Percentiles rank a stretch among this genome's conserved stretches.
phyloP scores from a whole-genome alignment of 1,139 yeast species.

The Candida gigantensis region DNA sequence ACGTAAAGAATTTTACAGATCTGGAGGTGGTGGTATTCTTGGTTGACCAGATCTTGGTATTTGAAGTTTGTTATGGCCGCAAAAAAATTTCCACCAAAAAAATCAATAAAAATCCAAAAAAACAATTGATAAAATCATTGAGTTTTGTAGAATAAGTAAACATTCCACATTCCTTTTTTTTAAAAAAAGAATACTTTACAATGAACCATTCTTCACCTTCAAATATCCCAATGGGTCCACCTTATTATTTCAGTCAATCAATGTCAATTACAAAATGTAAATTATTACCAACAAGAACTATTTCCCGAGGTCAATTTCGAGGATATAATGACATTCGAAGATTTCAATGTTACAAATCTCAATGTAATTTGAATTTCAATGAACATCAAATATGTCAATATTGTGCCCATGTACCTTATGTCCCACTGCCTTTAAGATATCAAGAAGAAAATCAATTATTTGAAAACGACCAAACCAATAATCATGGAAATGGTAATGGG shows the following conservation, averaged over 20 bases:
- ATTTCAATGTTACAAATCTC: slow-evolving; percentile 13
- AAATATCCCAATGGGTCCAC: slow-evolving; percentile 1
- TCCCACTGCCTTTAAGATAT: slow-evolving; percentile 22
- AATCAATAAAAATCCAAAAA: not conserved
- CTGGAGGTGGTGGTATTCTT: too few relatives aligned
- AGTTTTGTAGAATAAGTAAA: too few relatives aligned
- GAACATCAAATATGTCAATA: slow-evolving; percentile 19
- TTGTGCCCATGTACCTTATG: slow-evolving; percentile 26
- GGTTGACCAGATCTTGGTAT: not conserved
- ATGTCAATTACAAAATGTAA: slow-evolving; percentile 11
- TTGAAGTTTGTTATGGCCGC: slow-evolving; percentile 1
- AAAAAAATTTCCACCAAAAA: not conserved
- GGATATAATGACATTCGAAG: slow-evolving; percentile 16
- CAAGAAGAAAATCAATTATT: slow-evolving; percentile 1
- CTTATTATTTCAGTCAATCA: slow-evolving; percentile 4
- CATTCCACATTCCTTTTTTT: too few relatives aligned
- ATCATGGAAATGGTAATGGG: slow-evolving; percentile 1
- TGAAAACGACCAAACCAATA: not conserved
- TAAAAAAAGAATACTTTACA: not conserved
- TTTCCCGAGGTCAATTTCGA: slow-evolving; percentile 15
- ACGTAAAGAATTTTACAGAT: too few relatives aligned
- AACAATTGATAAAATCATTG: not conserved
- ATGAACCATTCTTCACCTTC: slow-evolving; percentile 4
- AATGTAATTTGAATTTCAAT: slow-evolving; percentile 13
- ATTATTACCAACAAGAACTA: slow-evolving; percentile 12